phyloP scores from a whole-genome alignment of 495 filamentous ascomycete genomes.

The Neurospora sp. region DNA sequence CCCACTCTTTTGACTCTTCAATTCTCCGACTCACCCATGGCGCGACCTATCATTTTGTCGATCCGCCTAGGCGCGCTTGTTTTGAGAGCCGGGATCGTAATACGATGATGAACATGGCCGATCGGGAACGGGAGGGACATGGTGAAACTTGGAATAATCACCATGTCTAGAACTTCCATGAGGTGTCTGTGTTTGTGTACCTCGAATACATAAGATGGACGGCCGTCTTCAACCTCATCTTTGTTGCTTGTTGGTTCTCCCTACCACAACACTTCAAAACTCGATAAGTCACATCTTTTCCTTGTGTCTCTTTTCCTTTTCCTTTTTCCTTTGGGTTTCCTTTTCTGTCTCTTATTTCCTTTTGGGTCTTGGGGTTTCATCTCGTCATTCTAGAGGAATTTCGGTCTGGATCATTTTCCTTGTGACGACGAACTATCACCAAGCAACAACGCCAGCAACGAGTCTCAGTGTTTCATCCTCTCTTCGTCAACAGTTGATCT shows the following conservation, averaged over 20 bases:
- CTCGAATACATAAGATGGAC: neutral
- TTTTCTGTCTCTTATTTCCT: slow-evolving; percentile 6
- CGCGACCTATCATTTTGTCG: neutral
- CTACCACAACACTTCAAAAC: neutral
- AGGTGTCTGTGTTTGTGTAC: neutral
- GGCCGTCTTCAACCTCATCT: neutral
- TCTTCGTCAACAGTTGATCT: slow-evolving; percentile 23
- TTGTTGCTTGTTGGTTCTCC: neutral
- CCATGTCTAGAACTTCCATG: slow-evolving; percentile 1
- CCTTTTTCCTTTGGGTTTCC: slow-evolving; percentile 18
- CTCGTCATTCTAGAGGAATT: slow-evolving; percentile 12
- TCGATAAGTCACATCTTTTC: slow-evolving; percentile 6
- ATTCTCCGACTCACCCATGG: neutral
- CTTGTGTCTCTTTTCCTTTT: slow-evolving; percentile 13
- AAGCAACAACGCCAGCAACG: neutral
- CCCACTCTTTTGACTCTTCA: neutral
- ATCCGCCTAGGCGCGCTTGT: neutral
- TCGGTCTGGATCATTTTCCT: slow-evolving; percentile 8
- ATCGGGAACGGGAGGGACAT: neutral
- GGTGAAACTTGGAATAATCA: neutral
- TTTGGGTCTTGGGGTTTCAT: slow-evolving; percentile 3
- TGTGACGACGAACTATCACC: neutral
- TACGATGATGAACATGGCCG: neutral
- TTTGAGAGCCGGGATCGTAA: neutral
- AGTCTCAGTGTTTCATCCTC: neutral